A percentile compares a stretch with the other conserved stretches of the same genome.
phyloP scores from a whole-genome alignment of 1,284 basidiomycete species.

The Ustilago xerochloae region DNA sequence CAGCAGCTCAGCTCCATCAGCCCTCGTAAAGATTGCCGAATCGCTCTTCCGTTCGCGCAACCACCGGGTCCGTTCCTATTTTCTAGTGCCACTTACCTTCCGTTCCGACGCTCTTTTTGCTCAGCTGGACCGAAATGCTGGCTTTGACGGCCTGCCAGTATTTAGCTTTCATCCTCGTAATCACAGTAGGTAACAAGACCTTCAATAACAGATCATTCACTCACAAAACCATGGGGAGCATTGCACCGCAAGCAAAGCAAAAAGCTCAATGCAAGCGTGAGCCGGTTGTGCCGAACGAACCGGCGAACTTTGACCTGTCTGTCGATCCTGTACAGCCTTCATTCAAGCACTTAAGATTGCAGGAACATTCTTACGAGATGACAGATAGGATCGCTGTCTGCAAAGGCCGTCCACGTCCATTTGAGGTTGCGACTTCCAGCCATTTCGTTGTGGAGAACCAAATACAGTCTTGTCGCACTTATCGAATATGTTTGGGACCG shows the following conservation, averaged over 20 bases:
- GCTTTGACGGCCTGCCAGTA: too few relatives aligned
- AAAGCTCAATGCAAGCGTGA: too few relatives aligned
- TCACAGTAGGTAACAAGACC: too few relatives aligned
- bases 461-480: neutral
- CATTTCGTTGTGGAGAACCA: neutral
- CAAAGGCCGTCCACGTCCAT: neutral
- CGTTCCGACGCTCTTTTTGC: neutral
- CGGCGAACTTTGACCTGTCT: neutral
- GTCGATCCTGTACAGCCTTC: neutral
- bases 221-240: too few relatives aligned
- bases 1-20: neutral
- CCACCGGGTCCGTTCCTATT: neutral
- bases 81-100: neutral
- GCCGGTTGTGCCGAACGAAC: too few relatives aligned
- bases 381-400: neutral
- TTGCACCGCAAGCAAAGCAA: too few relatives aligned
- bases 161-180: too few relatives aligned
- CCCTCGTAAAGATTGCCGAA: neutral
- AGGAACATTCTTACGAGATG: constrained; percentile 3
- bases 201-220: too few relatives aligned
- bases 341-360: neutral
- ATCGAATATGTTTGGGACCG: too few relatives aligned
- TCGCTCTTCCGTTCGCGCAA: neutral
- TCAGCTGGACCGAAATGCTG: too few relatives aligned
- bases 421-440: neutral